Conservation (phyloP, 805 yeast genomes). For the Ogataea methylovora region DNA sequence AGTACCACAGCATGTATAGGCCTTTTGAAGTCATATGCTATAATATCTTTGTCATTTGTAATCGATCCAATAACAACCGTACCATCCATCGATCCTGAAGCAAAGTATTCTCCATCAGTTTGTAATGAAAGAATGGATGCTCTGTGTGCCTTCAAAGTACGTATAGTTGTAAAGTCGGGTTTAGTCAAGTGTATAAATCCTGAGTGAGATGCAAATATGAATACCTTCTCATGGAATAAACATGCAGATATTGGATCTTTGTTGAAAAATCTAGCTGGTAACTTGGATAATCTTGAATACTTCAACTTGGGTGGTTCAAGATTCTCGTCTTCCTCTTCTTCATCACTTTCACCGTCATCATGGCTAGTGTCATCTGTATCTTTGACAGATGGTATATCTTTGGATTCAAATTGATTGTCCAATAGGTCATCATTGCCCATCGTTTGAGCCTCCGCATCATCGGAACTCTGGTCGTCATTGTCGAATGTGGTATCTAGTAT, state of each 20-base stretch:
- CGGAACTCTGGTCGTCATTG: conserved; percentile 10
- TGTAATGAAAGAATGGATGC: conserved; percentile 74
- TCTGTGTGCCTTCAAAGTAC: conserved; percentile 77
- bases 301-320: conserved; percentile 66
- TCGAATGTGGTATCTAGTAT: conserved; percentile 17
- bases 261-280: conserved; percentile 65
- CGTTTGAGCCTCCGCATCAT: conserved; percentile 1
- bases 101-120: conserved; percentile 67
- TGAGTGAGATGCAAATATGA: conserved; percentile 84
- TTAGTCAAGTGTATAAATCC: conserved; percentile 69
- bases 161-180: conserved; percentile 49
- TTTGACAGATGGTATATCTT: not conserved
- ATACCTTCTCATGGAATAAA: conserved; percentile 47
- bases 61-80: conserved; percentile 78
- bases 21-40: conserved; percentile 74
- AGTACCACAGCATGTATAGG: conserved; percentile 85
- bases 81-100: conserved; percentile 92
- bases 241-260: conserved; percentile 76
- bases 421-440: not conserved
- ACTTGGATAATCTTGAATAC: conserved; percentile 58
- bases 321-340: conserved; percentile 36
- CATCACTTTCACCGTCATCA: conserved; percentile 27
- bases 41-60: conserved; percentile 50
- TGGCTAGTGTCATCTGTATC: conserved; percentile 23
- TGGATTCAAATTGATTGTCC: conserved; percentile 4